Percentiles rank a stretch among this genome's conserved stretches.
Conservation (phyloP, 169 alveolate genomes). For the Toxoplasma gondii region DNA sequence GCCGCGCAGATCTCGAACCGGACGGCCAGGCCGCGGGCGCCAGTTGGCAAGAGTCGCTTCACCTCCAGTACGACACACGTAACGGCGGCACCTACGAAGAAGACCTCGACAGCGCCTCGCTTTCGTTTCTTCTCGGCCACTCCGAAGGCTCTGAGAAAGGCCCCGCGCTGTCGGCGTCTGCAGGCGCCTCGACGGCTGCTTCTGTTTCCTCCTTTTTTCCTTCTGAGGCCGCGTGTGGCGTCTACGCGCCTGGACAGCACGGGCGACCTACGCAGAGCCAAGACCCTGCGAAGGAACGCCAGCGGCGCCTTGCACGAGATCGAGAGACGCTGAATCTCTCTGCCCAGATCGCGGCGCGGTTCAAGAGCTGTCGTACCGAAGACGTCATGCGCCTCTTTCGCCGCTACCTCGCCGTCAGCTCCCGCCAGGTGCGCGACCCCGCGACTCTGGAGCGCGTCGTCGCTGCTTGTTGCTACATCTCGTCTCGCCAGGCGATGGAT, state of each 20-base stretch:
- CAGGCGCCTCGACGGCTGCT: background rate
- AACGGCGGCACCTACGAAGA: background rate
- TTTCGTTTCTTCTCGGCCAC: background rate
- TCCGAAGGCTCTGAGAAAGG: background rate
- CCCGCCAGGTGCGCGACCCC: conserved; percentile 58
- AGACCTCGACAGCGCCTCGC: background rate
- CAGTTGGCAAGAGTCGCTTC: background rate
- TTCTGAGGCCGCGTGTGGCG: background rate
- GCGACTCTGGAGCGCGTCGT: conserved; percentile 55
- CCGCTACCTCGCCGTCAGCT: conserved; percentile 53
- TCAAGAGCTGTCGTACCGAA: background rate
- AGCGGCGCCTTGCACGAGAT: conserved; percentile 37
- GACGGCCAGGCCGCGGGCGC: background rate
- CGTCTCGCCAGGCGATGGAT: conserved; percentile 52
- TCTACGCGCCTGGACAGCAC: background rate
- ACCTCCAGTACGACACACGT: background rate
- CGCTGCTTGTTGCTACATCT: conserved; percentile 65
- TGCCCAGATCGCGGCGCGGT: conserved; percentile 45
- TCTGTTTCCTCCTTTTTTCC: background rate
- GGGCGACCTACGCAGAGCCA: background rate
- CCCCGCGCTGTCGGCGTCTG: background rate
- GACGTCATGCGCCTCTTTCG: conserved; percentile 49
- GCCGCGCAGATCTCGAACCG: background rate
- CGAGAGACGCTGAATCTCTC: conserved; percentile 45
- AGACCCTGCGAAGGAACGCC: conserved; percentile 56